phyloP scores from a whole-genome alignment of 1,139 yeast genomes.

The Nakaseomyces sp. region DNA sequence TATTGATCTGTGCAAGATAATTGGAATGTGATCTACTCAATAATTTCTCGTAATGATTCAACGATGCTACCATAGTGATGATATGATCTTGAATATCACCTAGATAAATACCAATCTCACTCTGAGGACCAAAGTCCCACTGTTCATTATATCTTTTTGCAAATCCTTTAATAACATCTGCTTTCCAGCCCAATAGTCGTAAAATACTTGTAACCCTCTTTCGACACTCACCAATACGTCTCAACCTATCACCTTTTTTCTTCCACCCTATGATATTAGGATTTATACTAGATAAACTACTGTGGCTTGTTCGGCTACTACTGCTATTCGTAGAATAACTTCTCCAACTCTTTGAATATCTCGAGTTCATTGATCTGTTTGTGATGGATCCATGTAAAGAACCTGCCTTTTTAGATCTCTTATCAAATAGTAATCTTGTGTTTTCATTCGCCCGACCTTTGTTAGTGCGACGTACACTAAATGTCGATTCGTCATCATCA shows the following conservation, averaged over 20 bases:
- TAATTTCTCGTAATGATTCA: slow-evolving; percentile 88
- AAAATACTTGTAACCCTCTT: slow-evolving; percentile 87
- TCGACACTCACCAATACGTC: slow-evolving; percentile 91
- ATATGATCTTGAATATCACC: slow-evolving; percentile 94
- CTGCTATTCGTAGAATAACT: slow-evolving; percentile 1
- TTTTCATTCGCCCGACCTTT: slow-evolving; percentile 11
- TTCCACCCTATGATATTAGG: slow-evolving; percentile 69
- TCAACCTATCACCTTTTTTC: slow-evolving; percentile 85
- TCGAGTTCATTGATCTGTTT: slow-evolving; percentile 17
- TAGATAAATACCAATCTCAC: slow-evolving; percentile 78
- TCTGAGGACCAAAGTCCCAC: slow-evolving; percentile 65
- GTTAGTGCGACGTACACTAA: slow-evolving; percentile 12
- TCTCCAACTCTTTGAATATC: background rate
- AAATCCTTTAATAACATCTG: slow-evolving; percentile 93
- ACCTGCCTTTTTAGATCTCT: slow-evolving; percentile 1
- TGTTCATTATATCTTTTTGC: slow-evolving; percentile 83
- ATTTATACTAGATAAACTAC: slow-evolving; percentile 35
- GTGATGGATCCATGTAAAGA: slow-evolving; percentile 10
- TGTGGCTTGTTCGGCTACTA: slow-evolving; percentile 34
- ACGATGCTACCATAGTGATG: slow-evolving; percentile 89
- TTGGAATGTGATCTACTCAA: slow-evolving; percentile 90
- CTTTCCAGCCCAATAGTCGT: slow-evolving; percentile 79
- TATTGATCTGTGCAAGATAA: slow-evolving; percentile 90
- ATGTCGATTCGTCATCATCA: slow-evolving; percentile 23
- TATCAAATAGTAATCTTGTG: slow-evolving; percentile 2